These are phyloP conservation scores for Psilocybe azurescens DNA, from an alignment of 768 basidiomycete genomes.

Conservation along the genomic window DNA sequence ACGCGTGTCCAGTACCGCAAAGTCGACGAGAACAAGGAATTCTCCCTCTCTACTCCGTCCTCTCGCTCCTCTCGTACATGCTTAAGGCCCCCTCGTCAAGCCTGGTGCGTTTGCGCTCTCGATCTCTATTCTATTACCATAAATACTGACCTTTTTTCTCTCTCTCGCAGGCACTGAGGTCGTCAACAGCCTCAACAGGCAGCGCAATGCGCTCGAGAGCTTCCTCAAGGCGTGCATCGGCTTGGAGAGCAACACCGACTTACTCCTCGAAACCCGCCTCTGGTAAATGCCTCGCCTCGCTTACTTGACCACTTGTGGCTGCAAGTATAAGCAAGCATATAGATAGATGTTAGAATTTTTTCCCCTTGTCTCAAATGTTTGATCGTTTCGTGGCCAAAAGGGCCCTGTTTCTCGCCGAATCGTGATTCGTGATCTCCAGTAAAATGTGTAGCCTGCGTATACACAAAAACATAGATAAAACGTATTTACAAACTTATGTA, in stretches of 20 bases:
- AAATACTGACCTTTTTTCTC: slow-evolving; percentile 1
- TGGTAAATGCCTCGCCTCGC: slow-evolving; percentile 60
- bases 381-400: slow-evolving; percentile 10
- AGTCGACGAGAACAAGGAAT: slow-evolving; percentile 56
- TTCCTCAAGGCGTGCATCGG: slow-evolving; percentile 97
- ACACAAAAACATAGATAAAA: background rate
- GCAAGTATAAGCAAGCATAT: background rate
- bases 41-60: slow-evolving; percentile 85
- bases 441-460: background rate
- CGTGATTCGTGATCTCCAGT: background rate
- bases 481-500: background rate
- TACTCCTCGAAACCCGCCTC: slow-evolving; percentile 85
- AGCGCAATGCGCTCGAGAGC: slow-evolving; percentile 91
- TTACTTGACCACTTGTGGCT: background rate
- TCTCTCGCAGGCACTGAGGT: slow-evolving; percentile 71
- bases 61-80: slow-evolving; percentile 96
- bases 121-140: background rate
- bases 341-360: background rate
- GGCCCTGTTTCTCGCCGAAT: background rate
- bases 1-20: slow-evolving; percentile 92
- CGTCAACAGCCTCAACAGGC: slow-evolving; percentile 93
- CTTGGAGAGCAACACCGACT: slow-evolving; percentile 80
- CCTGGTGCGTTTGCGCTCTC: slow-evolving; percentile 53
- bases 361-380: background rate
- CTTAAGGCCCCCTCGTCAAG: slow-evolving; percentile 97